Evolutionary conservation across 768 basidiomycete species (phyloP), one percentile per base, ranked within the genome.

Genomic region (Trametopsis cervina): DNA sequence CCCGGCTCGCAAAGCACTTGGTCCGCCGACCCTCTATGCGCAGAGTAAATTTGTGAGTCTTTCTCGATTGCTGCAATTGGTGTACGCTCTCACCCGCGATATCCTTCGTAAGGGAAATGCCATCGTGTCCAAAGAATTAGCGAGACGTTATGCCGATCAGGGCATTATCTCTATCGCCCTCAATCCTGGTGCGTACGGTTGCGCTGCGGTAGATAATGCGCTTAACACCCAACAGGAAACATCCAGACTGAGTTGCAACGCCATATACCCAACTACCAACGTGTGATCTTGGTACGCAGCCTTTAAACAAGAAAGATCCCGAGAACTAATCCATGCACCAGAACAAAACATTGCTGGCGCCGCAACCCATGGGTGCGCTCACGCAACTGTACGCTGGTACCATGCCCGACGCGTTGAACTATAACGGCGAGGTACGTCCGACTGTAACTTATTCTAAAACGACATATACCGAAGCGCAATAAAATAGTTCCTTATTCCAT

Each of bases 81-180:
- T n/a, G n/a, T n/a, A n/a, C n/a, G n/a, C n/a, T n/a, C n/a, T n/a
- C n/a, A n/a, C n/a, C n/a, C n/a, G n/a, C n/a, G n/a, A n/a, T n/a
- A n/a, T n/a, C n/a, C n/a, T 15, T 33, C 29, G 29, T 33, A 41
- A 76, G 74, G 77, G 64, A 12, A 72, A 75, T 42, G 61, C 75
- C 1, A 65, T 77, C 4, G 57, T 70, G 10, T 63, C 74, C 3
- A 54, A 64, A 20, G 79, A 78, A 56, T 60, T 79, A 20, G 72
- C 71, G 21, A 59, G 73, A 41, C 64, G 73, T 51, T 73, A 75
- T 53, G 69, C 62, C 1, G 70, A 73, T 25, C 53, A 72, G 52
- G 72, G 70, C 6, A 71, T 81, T 44, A 64, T 80, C 0, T 71
- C 70, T 2, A 63, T 64, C 21, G 62, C 71, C 15, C 55, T 78